Evolutionary conservation across 768 basidiomycete species (phyloP), one percentile per base, ranked within the genome.

Genomic region (Cantharellus cinnabarinus): DNA sequence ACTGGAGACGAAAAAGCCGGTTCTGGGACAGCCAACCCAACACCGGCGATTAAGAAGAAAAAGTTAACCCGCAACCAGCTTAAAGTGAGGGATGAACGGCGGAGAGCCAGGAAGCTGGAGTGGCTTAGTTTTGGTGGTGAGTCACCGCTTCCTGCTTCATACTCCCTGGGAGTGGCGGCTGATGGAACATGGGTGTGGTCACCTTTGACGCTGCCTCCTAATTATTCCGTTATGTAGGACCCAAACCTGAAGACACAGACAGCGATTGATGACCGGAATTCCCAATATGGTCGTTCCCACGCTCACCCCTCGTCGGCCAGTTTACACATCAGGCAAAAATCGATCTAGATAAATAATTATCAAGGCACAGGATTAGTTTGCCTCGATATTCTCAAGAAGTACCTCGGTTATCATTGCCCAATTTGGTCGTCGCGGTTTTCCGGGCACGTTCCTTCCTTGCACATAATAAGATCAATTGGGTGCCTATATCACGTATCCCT

Each of bases 41-140:
- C 53, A 42, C 65, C 61, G 10, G 67, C 73, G 57, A 82, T 75
- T 71, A 89, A 84, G 76, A 93, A 91, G 76, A 94, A 94, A 76
- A 94, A 90, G 73, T 42, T 76, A 68, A 89, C 87, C n/a, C 78
- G 87, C 54, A 90, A 90, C 70, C 87, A 94, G 69, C 35, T 83
- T 63, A 97, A 97, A 71, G 88, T 78, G 3, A 82, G 79, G 70
- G 90, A 91, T 69, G 93, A 91, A 70, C 76, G 93, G 61, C 76
- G 87, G 68, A 76, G 82, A 66, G 67, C 81, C 66, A 77, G 89
- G 66, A 89, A 89, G 73, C 68, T 91, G 61, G 73, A 78, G 59
- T 94, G 90, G 90, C 73, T 94, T 61, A 80, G 76, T 38, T 78
- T 78, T 66, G 90, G 90, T 58, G 90, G 90, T 54, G 35, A 10